Evolutionary conservation across 169 alveolate species (phyloP).

Genomic region (Plasmodium berghei): DNA sequence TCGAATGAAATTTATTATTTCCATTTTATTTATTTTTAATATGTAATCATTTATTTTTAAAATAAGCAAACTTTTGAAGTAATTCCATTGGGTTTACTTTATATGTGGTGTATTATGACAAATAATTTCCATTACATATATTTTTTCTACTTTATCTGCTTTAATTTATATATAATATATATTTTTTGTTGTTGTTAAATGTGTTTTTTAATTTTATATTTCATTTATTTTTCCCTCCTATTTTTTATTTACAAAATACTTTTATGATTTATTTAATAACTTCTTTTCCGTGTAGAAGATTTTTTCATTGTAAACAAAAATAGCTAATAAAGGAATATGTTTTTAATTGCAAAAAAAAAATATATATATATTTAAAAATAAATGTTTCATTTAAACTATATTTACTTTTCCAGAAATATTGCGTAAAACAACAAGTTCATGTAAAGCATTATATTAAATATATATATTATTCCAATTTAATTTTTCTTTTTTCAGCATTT

Average conservation of each 20-base stretch:
- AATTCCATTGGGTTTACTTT: too few relatives aligned
- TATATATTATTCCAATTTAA: slow-evolving; percentile 8
- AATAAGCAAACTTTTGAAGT: too few relatives aligned
- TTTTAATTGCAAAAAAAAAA: slow-evolving; percentile 18
- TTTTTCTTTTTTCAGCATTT: slow-evolving; percentile 9
- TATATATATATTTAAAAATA: slow-evolving; percentile 4
- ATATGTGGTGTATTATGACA: too few relatives aligned
- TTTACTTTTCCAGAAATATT: slow-evolving; percentile 32
- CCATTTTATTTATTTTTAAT: too few relatives aligned
- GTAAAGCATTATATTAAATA: slow-evolving; percentile 10
- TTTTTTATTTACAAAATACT: background rate
- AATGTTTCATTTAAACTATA: slow-evolving; percentile 5
- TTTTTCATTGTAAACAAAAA: slow-evolving; percentile 16
- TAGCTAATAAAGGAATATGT: slow-evolving; percentile 20
- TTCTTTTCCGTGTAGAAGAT: background rate
- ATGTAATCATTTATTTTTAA: too few relatives aligned
- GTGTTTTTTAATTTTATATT: background rate
- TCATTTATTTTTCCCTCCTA: background rate
- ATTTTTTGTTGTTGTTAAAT: background rate
- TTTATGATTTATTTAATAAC: background rate
- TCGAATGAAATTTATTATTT: too few relatives aligned
- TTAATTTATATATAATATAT: slow-evolving; percentile 1
- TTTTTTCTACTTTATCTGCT: too few relatives aligned
- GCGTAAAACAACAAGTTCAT: background rate
- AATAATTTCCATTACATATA: too few relatives aligned